A percentile compares a stretch with the other conserved stretches of the same genome.
Conservation (phyloP, 1,284 basidiomycete genomes). For the Schizopora paradoxa region DNA sequence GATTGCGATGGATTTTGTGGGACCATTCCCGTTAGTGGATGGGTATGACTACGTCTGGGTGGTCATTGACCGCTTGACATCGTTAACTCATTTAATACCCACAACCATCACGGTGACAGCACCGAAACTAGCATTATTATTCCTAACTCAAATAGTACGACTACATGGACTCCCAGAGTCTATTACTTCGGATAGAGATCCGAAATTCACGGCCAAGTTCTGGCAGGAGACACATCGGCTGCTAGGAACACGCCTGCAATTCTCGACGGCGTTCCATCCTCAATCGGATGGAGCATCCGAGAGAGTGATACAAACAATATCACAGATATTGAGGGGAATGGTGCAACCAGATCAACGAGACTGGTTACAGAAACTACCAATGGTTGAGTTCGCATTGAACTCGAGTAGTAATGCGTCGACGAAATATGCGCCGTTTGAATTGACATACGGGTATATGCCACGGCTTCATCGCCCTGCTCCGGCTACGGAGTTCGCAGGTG, state of each 20-base stretch:
- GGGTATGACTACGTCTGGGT: slow-evolving; percentile 11
- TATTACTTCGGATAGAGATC: slow-evolving; percentile 31
- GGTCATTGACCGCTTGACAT: slow-evolving; percentile 23
- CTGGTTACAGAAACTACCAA: slow-evolving; percentile 23
- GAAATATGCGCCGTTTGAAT: slow-evolving; percentile 11
- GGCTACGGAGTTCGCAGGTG: slow-evolving; percentile 17
- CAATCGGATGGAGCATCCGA: slow-evolving; percentile 37
- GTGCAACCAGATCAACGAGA: slow-evolving; percentile 22
- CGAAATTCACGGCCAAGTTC: slow-evolving; percentile 32
- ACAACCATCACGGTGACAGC: slow-evolving; percentile 26
- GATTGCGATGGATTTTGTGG: slow-evolving; percentile 18
- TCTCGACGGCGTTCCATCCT: slow-evolving; percentile 41
- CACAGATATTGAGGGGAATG: slow-evolving; percentile 26
- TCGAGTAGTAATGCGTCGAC: slow-evolving; percentile 17
- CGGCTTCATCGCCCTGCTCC: slow-evolving; percentile 6
- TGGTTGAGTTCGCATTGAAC: slow-evolving; percentile 26
- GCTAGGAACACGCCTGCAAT: slow-evolving; percentile 30
- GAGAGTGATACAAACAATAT: slow-evolving; percentile 25
- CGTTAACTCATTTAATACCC: slow-evolving; percentile 33
- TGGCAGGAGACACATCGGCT: slow-evolving; percentile 30
- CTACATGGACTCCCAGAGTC: slow-evolving; percentile 32
- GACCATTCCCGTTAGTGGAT: slow-evolving; percentile 12
- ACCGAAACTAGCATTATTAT: slow-evolving; percentile 29
- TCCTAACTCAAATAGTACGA: slow-evolving; percentile 27
- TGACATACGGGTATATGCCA: slow-evolving; percentile 23